phyloP scores from a whole-genome alignment of 2,329 filamentous ascomycete species.

The Trichoderma afroharzianum region DNA sequence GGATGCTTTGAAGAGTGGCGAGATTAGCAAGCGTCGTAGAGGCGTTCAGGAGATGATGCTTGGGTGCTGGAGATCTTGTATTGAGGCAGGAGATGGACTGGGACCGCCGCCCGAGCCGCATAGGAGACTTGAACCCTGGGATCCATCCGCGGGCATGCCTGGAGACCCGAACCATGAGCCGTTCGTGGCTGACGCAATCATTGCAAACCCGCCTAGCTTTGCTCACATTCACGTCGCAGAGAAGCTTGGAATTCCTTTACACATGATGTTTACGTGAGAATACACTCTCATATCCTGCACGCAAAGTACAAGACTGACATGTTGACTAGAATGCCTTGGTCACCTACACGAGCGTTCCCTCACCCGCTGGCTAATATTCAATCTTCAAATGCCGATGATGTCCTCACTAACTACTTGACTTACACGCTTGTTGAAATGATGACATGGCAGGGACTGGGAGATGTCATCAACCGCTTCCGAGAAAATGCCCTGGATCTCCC shows the following conservation, averaged over 20 bases:
- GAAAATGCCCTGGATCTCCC: constrained; percentile 71
- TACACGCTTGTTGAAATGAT: constrained; percentile 87
- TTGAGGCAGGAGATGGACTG: constrained; percentile 69
- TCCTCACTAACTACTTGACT: constrained; percentile 77
- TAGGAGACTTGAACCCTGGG: constrained; percentile 44
- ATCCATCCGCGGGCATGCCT: constrained; percentile 30
- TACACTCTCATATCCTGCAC: background rate
- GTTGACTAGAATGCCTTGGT: constrained; percentile 77
- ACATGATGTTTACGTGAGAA: constrained; percentile 84
- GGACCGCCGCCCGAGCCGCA: constrained; percentile 48
- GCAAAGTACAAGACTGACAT: background rate
- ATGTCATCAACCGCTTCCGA: constrained; percentile 85
- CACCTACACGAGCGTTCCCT: constrained; percentile 78
- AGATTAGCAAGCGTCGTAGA: constrained; percentile 69
- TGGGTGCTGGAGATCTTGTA: constrained; percentile 83
- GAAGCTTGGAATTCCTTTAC: constrained; percentile 69
- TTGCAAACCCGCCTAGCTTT: constrained; percentile 75
- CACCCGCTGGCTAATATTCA: constrained; percentile 83
- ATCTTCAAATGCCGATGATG: constrained; percentile 68
- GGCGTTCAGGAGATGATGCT: constrained; percentile 77
- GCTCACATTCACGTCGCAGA: constrained; percentile 73
- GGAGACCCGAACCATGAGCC: constrained; percentile 49
- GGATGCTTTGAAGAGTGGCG: constrained; percentile 70
- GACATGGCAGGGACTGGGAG: constrained; percentile 88
- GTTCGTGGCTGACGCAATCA: constrained; percentile 80